Conservation (phyloP, 805 yeast species). For the Saccharomyces jurei region DNA sequence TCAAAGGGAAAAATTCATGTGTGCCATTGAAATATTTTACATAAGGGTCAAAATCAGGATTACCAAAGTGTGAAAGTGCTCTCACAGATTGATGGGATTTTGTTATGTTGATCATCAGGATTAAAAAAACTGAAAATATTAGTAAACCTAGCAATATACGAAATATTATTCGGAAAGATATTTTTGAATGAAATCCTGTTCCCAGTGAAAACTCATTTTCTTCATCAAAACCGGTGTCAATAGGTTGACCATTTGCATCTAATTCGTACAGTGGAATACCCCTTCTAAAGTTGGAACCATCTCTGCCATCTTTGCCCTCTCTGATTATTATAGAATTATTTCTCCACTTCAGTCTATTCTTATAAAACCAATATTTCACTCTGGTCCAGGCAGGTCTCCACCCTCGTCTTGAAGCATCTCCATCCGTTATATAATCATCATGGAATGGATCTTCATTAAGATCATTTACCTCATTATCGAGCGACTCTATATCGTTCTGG, state of each 20-base stretch:
- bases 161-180: slow-evolving; percentile 4
- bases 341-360: slow-evolving; percentile 2
- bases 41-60: slow-evolving; percentile 14
- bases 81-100: neutral
- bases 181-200: neutral
- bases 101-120: slow-evolving; percentile 2
- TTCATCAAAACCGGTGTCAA: slow-evolving; percentile 1
- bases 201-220: neutral
- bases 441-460: neutral
- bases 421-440: neutral
- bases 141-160: slow-evolving; percentile 1
- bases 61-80: neutral
- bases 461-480: neutral
- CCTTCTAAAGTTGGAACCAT: neutral
- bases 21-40: slow-evolving; percentile 46
- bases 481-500: neutral
- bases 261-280: slow-evolving; percentile 21
- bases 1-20: slow-evolving; percentile 64
- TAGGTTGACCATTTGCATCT: slow-evolving; percentile 10
- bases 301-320: neutral
- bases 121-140: neutral
- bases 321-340: neutral
- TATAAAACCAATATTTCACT: slow-evolving; percentile 5
- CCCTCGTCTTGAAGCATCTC: neutral
- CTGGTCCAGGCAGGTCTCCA: neutral